Conservation (phyloP, 1,284 basidiomycete genomes). For the Agaricales sp. region DNA sequence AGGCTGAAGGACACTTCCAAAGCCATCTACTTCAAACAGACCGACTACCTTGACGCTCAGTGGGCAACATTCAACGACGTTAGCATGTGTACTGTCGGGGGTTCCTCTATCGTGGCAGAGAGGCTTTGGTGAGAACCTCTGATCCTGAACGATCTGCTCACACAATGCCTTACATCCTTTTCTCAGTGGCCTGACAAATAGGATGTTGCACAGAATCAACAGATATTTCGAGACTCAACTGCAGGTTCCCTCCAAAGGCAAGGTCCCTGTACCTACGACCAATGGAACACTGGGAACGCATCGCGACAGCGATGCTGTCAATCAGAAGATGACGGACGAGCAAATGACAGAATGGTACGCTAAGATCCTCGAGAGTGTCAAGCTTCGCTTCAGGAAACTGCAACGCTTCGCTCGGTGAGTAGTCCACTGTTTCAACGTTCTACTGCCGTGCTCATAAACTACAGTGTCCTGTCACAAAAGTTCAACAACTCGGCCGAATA, state of each 20-base stretch:
- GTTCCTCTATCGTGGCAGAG: slow-evolving; percentile 88
- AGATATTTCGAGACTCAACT: slow-evolving; percentile 94
- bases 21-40: slow-evolving; percentile 94
- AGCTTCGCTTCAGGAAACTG: slow-evolving; percentile 87
- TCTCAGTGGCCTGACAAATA: slow-evolving; percentile 75
- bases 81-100: slow-evolving; percentile 81
- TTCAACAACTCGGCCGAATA: slow-evolving; percentile 98
- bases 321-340: slow-evolving; percentile 60
- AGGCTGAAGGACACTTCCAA: slow-evolving; percentile 91
- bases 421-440: background rate
- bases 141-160: background rate
- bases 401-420: slow-evolving; percentile 84
- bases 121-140: slow-evolving; percentile 67
- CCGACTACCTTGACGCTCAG: slow-evolving; percentile 92
- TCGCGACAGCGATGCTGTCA: slow-evolving; percentile 13
- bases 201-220: slow-evolving; percentile 82
- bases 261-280: slow-evolving; percentile 11
- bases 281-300: slow-evolving; percentile 15
- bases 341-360: slow-evolving; percentile 86
- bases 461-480: slow-evolving; percentile 69
- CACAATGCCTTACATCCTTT: background rate
- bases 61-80: slow-evolving; percentile 96
- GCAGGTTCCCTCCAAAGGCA: slow-evolving; percentile 48
- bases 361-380: slow-evolving; percentile 90
- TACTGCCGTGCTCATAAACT: slow-evolving; percentile 3